Percentiles rank a stretch among this genome's conserved stretches.
These are phyloP conservation scores for Trichoderma breve DNA, from an alignment of 2,329 filamentous ascomycete species.

Conservation along the genomic window DNA sequence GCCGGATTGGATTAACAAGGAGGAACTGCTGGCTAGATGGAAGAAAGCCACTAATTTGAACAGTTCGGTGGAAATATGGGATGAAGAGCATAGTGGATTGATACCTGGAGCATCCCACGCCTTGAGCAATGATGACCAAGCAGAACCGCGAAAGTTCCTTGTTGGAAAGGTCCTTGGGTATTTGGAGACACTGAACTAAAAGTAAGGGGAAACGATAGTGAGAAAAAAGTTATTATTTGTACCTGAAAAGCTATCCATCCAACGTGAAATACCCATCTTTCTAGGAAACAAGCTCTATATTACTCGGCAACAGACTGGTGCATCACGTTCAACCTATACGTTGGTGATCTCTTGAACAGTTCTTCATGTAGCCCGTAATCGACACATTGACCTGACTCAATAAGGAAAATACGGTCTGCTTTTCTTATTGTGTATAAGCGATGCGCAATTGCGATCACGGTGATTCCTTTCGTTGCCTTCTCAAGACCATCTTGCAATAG, in stretches of 20 bases:
- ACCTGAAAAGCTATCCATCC: neutral
- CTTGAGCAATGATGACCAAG: constrained; percentile 47
- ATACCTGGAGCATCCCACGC: constrained; percentile 49
- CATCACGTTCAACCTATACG: neutral
- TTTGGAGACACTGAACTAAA: neutral
- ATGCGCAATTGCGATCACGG: neutral
- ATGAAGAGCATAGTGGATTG: constrained; percentile 46
- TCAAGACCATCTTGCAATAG: constrained; percentile 59
- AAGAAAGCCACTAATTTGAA: constrained; percentile 38
- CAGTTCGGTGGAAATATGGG: constrained; percentile 41
- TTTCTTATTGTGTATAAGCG: neutral
- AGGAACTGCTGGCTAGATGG: constrained; percentile 42
- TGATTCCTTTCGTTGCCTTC: constrained; percentile 23
- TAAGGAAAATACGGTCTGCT: neutral
- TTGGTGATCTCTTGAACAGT: neutral
- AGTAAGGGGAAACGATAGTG: neutral
- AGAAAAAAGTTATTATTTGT: neutral
- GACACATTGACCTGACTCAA: neutral
- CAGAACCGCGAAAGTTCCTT: constrained; percentile 32
- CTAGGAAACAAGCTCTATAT: neutral
- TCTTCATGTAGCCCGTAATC: neutral
- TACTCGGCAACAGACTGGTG: neutral
- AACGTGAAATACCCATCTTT: neutral
- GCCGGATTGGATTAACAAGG: constrained; percentile 44
- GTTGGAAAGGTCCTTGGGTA: neutral